A percentile compares a stretch with the other conserved stretches of the same genome.
These are phyloP conservation scores for Dillenia suffruticosa DNA, from an alignment of 164 flowering plant genomes.

Conservation along the genomic window DNA sequence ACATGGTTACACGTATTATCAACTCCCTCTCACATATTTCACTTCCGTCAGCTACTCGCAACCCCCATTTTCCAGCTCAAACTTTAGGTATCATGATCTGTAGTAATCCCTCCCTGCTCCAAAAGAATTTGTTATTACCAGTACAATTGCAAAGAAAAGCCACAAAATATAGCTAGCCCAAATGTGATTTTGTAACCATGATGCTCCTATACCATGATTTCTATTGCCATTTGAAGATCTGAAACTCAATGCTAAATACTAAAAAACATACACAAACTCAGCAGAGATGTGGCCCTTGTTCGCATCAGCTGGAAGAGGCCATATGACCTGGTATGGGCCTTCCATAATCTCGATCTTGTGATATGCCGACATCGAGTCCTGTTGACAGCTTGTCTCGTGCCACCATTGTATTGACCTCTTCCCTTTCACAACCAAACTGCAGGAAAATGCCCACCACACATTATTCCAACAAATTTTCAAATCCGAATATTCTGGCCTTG, in stretches of 20 bases:
- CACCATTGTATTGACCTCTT: constrained; percentile 37
- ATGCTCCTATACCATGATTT: not conserved
- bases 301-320: constrained; percentile 66
- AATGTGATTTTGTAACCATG: not conserved
- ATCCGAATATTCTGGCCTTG: not conserved
- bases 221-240: not conserved
- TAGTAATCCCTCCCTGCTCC: constrained; percentile 59
- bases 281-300: constrained; percentile 66
- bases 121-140: constrained; percentile 3
- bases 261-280: constrained; percentile 61
- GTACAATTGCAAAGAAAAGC: not conserved
- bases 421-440: constrained; percentile 62
- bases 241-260: not conserved
- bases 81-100: constrained; percentile 45
- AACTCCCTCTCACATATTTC: too few relatives aligned
- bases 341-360: constrained; percentile 52
- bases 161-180: not conserved
- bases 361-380: constrained; percentile 27
- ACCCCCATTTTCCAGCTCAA: constrained; percentile 15
- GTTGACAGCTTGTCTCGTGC: constrained; percentile 23
- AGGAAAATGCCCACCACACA: constrained; percentile 3
- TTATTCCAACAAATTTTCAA: not conserved
- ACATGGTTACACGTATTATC: too few relatives aligned
- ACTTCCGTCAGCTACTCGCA: too few relatives aligned
- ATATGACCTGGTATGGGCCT: constrained; percentile 60